These are phyloP conservation scores for Suillus occidentalis DNA, from an alignment of 768 basidiomycete species.

Conservation along the genomic window DNA sequence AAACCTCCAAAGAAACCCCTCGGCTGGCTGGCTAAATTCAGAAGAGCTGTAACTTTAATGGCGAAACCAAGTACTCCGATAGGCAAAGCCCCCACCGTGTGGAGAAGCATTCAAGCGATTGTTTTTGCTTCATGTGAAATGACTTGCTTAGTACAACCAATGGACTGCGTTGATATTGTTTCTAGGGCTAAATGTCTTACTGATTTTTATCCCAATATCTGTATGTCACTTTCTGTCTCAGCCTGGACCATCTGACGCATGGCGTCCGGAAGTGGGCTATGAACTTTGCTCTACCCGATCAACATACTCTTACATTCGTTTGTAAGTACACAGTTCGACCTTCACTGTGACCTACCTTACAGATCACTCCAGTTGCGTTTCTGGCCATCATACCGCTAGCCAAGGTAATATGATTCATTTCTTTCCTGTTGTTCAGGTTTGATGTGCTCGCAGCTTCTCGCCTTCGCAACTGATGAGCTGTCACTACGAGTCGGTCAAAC, in stretches of 20 bases:
- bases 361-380: slow-evolving; percentile 58
- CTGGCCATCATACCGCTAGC: slow-evolving; percentile 86
- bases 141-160: slow-evolving; percentile 13
- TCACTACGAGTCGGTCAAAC: slow-evolving; percentile 83
- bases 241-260: slow-evolving; percentile 2
- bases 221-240: slow-evolving; percentile 34
- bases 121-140: slow-evolving; percentile 53
- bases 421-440: background rate
- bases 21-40: slow-evolving; percentile 2
- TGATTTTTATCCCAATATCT: slow-evolving; percentile 71
- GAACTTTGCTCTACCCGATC: slow-evolving; percentile 53
- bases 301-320: slow-evolving; percentile 70
- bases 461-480: slow-evolving; percentile 87
- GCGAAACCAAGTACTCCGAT: slow-evolving; percentile 34
- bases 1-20: background rate
- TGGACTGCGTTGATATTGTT: slow-evolving; percentile 8
- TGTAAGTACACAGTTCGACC: slow-evolving; percentile 44
- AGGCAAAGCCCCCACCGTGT: slow-evolving; percentile 44
- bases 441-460: slow-evolving; percentile 52
- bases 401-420: slow-evolving; percentile 44
- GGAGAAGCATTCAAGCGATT: slow-evolving; percentile 53
- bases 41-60: slow-evolving; percentile 32
- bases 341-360: background rate
- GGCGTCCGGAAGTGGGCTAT: slow-evolving; percentile 60
- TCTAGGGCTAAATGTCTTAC: slow-evolving; percentile 66